phyloP scores from a whole-genome alignment of 805 yeast species.

The Candida wancherniae region DNA sequence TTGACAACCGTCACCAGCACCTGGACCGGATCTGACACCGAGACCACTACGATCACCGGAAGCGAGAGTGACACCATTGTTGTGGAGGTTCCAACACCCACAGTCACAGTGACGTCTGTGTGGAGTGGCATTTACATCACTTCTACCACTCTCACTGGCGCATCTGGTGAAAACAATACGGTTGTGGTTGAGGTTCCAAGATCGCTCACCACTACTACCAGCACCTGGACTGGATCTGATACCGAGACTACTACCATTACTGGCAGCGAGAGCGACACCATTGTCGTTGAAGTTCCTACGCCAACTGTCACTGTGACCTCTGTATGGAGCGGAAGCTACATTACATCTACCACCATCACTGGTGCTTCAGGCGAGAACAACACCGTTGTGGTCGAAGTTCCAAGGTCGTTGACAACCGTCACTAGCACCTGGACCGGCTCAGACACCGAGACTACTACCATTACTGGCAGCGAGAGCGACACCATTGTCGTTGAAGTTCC shows the following conservation, averaged over 20 bases:
- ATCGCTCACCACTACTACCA: not conserved
- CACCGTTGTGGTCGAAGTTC: constrained; percentile 11
- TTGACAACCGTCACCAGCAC: constrained; percentile 10
- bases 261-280: constrained; percentile 3
- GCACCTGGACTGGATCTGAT: not conserved
- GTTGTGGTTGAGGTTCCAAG: constrained; percentile 9
- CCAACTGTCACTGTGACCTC: constrained; percentile 10
- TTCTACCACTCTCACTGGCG: constrained; percentile 3
- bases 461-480: not conserved
- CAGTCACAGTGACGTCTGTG: constrained; percentile 1
- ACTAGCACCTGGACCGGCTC: constrained; percentile 13
- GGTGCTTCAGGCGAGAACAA: constrained; percentile 6
- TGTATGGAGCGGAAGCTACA: constrained; percentile 5
- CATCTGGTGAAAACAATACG: constrained; percentile 5
- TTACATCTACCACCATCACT: constrained; percentile 1
- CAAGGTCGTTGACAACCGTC: constrained; percentile 4
- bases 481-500: constrained; percentile 12
- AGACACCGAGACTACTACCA: constrained; percentile 2
- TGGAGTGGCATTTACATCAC: constrained; percentile 2
- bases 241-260: not conserved
- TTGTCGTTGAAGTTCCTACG: constrained; percentile 8
- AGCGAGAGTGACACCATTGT: constrained; percentile 3
- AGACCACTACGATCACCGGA: constrained; percentile 3
- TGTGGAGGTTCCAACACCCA: constrained; percentile 8
- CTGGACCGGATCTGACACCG: constrained; percentile 2